Evolutionary conservation across 73 alveolate species (phyloP).

Genomic region (Tetrahymena borealis): DNA sequence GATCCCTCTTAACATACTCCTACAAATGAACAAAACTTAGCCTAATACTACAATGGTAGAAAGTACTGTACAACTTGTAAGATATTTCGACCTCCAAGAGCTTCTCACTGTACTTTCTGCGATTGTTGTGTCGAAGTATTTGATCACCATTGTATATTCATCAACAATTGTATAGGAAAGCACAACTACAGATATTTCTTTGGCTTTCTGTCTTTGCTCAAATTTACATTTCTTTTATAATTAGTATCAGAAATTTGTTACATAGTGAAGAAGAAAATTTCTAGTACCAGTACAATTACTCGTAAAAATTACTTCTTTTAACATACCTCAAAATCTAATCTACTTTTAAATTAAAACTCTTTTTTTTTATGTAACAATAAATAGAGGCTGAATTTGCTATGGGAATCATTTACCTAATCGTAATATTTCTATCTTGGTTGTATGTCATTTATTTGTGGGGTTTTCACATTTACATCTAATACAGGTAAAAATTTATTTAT

Average conservation of each 20-base stretch:
- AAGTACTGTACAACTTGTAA: constrained; percentile 64
- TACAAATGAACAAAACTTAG: neutral
- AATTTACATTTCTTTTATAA: neutral
- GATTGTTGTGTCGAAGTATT: constrained; percentile 73
- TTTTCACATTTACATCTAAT: neutral
- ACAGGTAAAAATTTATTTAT: neutral
- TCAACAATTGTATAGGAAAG: constrained; percentile 82
- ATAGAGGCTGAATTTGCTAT: neutral
- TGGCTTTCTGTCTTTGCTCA: constrained; percentile 13
- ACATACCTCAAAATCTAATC: too few relatives aligned
- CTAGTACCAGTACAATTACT: neutral
- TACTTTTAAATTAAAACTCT: too few relatives aligned
- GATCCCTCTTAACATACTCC: neutral
- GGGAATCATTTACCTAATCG: neutral
- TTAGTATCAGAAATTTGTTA: neutral
- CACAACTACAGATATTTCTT: constrained; percentile 69
- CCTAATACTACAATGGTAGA: neutral
- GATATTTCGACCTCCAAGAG: constrained; percentile 68
- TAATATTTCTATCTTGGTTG: neutral
- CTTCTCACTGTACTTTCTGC: constrained; percentile 82
- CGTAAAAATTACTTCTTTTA: too few relatives aligned
- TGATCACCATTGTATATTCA: constrained; percentile 84
- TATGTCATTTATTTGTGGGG: neutral
- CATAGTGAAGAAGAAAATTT: neutral
- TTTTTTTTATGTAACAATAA: neutral